Conservation (phyloP, 169 alveolate species). For the Neospora caninum region DNA sequence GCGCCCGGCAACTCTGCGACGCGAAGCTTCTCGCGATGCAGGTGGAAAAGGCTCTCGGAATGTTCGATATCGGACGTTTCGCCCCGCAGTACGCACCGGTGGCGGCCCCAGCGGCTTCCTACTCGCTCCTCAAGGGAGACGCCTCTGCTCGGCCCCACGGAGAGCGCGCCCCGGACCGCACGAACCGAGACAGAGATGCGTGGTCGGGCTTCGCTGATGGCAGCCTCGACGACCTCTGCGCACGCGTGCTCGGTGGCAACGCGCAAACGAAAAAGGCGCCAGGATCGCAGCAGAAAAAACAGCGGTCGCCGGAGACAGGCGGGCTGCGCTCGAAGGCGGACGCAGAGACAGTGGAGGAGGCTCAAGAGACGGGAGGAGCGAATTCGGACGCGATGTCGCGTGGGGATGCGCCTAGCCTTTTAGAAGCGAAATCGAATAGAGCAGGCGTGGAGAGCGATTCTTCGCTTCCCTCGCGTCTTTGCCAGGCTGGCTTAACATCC, state of each 20-base stretch:
- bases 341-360: too few relatives aligned
- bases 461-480: too few relatives aligned
- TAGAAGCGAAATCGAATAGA: too few relatives aligned
- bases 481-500: too few relatives aligned
- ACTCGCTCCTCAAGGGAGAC: not conserved
- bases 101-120: not conserved
- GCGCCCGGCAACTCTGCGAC: constrained; percentile 23
- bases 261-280: too few relatives aligned
- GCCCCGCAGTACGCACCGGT: not conserved
- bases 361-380: too few relatives aligned
- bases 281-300: too few relatives aligned
- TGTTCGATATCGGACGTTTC: not conserved
- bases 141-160: not conserved
- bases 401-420: too few relatives aligned
- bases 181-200: not conserved
- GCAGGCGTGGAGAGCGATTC: too few relatives aligned
- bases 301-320: too few relatives aligned
- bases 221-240: not conserved
- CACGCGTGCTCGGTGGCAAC: not conserved
- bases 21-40: constrained; percentile 16
- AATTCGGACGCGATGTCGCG: too few relatives aligned
- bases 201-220: not conserved
- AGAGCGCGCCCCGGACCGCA: not conserved
- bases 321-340: too few relatives aligned
- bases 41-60: constrained; percentile 6